Percentiles rank a stretch among this genome's conserved stretches.
Conservation (phyloP, 345 rosid species). For the Lenwebbia sp. region DNA sequence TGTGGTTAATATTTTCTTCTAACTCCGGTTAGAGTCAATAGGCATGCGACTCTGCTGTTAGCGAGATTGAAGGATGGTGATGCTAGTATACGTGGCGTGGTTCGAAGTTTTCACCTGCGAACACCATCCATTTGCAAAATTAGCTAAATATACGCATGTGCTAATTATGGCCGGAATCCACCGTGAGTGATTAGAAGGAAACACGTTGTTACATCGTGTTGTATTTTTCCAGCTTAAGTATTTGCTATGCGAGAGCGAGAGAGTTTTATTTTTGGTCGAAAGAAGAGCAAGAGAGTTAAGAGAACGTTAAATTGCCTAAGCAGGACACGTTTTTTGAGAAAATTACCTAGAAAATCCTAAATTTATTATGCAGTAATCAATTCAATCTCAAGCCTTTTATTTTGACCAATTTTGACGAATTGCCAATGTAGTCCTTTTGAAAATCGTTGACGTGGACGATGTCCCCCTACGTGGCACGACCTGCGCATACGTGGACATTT, state of each 20-base stretch:
- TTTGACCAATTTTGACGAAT: neutral
- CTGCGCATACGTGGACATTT: too few species aligned
- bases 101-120: neutral
- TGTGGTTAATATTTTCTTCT: neutral
- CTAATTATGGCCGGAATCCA: neutral
- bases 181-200: neutral
- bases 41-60: too few species aligned
- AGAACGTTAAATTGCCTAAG: neutral
- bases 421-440: accelerated
- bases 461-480: too few species aligned
- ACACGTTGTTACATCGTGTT: neutral
- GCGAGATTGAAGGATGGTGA: too few species aligned
- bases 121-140: neutral
- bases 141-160: neutral
- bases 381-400: neutral
- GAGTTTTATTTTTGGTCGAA: too few species aligned
- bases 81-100: too few species aligned
- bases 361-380: neutral
- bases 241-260: neutral
- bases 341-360: neutral
- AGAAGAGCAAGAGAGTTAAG: too few species aligned
- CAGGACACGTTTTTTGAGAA: neutral
- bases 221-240: neutral
- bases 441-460: too few species aligned
- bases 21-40: neutral